phyloP scores from a whole-genome alignment of 2,329 filamentous ascomycete species.

The Calonectria hawksworthii region DNA sequence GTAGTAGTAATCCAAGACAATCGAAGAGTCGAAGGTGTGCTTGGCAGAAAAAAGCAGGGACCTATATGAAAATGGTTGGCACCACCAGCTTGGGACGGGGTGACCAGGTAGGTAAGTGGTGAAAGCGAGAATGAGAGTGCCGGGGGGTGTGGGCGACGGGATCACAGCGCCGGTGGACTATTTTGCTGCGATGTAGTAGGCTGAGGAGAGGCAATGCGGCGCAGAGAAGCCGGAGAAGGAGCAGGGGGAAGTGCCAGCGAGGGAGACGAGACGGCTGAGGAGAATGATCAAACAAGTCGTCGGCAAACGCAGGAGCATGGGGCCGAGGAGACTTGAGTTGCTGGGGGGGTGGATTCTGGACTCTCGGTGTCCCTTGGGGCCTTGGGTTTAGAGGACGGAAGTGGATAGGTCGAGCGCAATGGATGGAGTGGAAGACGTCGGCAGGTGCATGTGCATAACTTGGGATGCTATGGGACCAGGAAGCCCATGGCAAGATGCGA shows the following conservation, averaged over 20 bases:
- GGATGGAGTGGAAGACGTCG: constrained; percentile 37
- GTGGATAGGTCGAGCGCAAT: constrained; percentile 39
- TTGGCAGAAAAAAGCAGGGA: constrained; percentile 21
- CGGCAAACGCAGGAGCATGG: constrained; percentile 25
- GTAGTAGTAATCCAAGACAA: constrained; percentile 24
- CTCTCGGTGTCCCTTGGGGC: constrained; percentile 28
- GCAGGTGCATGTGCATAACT: constrained; percentile 42
- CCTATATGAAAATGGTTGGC: constrained; percentile 23
- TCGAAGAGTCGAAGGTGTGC: constrained; percentile 27
- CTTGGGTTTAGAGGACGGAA: constrained; percentile 21
- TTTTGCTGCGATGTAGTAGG: constrained; percentile 12
- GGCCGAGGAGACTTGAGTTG: constrained; percentile 1
- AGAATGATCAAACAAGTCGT: constrained; percentile 14
- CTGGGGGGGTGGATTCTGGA: constrained; percentile 34
- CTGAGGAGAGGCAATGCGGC: background rate
- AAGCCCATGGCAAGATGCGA: constrained; percentile 18
- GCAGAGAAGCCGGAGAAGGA: constrained; percentile 4
- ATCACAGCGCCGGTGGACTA: constrained; percentile 22
- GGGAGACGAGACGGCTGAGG: constrained; percentile 11
- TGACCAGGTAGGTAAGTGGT: constrained; percentile 17
- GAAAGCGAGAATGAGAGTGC: background rate
- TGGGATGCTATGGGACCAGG: constrained; percentile 25
- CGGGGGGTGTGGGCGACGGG: constrained; percentile 18
- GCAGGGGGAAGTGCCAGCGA: background rate
- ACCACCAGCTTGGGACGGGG: constrained; percentile 27